A percentile compares a stretch with the other conserved stretches of the same genome.
Evolutionary conservation across 331 rosid species (phyloP).

Genomic region (Malus hybrid): DNA sequence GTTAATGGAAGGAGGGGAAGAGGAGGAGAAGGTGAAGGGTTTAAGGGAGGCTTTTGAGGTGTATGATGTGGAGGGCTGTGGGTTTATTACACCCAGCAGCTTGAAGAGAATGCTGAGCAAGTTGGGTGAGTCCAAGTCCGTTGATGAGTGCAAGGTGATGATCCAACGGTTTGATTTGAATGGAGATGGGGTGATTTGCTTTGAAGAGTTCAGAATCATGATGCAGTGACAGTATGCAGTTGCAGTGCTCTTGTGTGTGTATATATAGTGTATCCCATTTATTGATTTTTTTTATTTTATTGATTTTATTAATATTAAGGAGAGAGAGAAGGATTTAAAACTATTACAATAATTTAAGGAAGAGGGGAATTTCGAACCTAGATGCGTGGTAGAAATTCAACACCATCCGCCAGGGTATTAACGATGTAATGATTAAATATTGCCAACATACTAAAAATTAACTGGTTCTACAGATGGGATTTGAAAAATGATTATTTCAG

Average conservation of each 20-base stretch:
- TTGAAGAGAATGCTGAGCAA: conserved; percentile 56
- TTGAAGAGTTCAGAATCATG: conserved; percentile 67
- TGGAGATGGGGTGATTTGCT: conserved; percentile 63
- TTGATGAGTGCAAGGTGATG: conserved; percentile 54
- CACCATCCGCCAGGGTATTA: no score
- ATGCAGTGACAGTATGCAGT: conserved; percentile 20
- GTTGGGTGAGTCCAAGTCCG: conserved; percentile 49
- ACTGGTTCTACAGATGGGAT: no score
- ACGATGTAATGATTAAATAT: no score
- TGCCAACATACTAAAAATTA: no score
- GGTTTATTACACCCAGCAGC: conserved; percentile 56
- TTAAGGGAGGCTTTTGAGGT: conserved; percentile 55
- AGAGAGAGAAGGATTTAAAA: no score
- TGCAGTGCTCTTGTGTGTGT: not conserved
- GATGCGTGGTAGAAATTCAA: no score
- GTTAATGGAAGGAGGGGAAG: conserved; percentile 40
- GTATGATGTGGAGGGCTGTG: conserved; percentile 41
- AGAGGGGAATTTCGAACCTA: no score
- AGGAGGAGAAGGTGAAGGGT: conserved; percentile 57
- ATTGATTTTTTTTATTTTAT: not conserved
- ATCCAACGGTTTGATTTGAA: conserved; percentile 56
- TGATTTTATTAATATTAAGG: no score
- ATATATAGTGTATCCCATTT: not conserved
- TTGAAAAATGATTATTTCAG: no score
- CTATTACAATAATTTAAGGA: no score